Base-by-base conservation (phyloP, 1,284 basidiomycete genomes). In the Heterobasidion annosum region DNA sequence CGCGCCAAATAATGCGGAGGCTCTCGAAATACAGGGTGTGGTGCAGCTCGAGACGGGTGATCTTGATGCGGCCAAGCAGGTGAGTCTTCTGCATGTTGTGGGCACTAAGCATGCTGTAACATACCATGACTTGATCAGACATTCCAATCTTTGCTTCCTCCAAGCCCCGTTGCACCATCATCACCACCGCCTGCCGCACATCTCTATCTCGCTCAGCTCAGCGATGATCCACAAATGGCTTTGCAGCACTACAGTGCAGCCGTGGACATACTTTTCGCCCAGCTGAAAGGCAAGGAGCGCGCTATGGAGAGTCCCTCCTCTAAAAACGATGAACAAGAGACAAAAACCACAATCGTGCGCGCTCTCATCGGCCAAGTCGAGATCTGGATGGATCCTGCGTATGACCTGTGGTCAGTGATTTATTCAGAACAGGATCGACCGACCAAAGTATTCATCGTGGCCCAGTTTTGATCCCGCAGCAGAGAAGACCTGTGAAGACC, bases 301-400 rank as follows among this genome's bases (percentile, higher is more conserved):
- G 82, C 79, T 0, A 68, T 70, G 10, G 74, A 76, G 51, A 67
- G 70, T 7, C 66, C 74, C 19, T 65, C 53, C 2, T 60, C 65
- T 1, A 71, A 68, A 43, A 70, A 73, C 4, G 82, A 83, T 52
- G 82, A 88, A 54, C 64, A 69, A 1, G 90, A 93, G 65, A 69
- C 86, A 48, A 82, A 77, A 65, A 78, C 73, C 54, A 92, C 84
- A 64, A 86, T 89, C 42, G 85, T 93, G 6, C 76, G 87, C n/a
- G 91, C 92, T 1, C 73, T 96, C 32, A 82, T 96, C 18, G 90
- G 89, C 15, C 95, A 96, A 81, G 90, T 96, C 15, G 94, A 97
- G 68, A 88, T 97, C 34, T 98, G 93, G 89, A 93, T 98, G 87
- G 91, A 94, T 63, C 87, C 86, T 32, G 77, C 77, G 1, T 84